Conservation (phyloP, 2,329 filamentous ascomycete species). For the Leptoxyphium fumago region DNA sequence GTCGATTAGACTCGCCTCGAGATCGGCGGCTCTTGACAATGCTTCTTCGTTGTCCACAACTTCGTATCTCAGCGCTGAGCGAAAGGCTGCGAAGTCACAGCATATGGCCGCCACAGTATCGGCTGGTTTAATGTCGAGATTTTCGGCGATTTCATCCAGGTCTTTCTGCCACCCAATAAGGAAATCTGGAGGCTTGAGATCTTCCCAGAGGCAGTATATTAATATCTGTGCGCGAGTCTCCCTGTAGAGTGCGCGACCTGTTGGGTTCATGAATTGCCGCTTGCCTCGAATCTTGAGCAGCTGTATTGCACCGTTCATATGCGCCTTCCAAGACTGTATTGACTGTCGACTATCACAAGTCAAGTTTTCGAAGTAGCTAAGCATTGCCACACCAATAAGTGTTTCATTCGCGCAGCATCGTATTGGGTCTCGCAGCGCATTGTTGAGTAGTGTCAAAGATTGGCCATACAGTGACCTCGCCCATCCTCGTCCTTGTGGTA, state of each 20-base stretch:
- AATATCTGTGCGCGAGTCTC: conserved; percentile 15
- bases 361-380: conserved; percentile 25
- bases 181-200: conserved; percentile 14
- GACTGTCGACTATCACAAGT: conserved; percentile 16
- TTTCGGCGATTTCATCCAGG: conserved; percentile 6
- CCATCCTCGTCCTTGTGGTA: conserved; percentile 11
- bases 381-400: conserved; percentile 21
- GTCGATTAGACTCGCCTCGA: conserved; percentile 15
- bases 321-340: conserved; percentile 24
- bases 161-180: conserved; percentile 15
- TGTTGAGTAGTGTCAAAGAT: conserved; percentile 21
- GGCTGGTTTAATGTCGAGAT: conserved; percentile 7
- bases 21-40: conserved; percentile 6
- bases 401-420: conserved; percentile 18
- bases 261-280: conserved; percentile 13
- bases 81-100: conserved; percentile 13
- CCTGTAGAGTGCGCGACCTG: conserved; percentile 15
- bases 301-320: conserved; percentile 22
- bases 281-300: conserved; percentile 20
- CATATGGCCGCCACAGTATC: conserved; percentile 12
- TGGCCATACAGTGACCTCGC: conserved; percentile 13
- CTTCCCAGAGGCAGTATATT: conserved; percentile 18
- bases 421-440: conserved; percentile 16
- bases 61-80: conserved; percentile 7
- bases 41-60: conserved; percentile 11